Conservation (phyloP, 768 basidiomycete genomes). For the Termitomyces eurrhizus region DNA sequence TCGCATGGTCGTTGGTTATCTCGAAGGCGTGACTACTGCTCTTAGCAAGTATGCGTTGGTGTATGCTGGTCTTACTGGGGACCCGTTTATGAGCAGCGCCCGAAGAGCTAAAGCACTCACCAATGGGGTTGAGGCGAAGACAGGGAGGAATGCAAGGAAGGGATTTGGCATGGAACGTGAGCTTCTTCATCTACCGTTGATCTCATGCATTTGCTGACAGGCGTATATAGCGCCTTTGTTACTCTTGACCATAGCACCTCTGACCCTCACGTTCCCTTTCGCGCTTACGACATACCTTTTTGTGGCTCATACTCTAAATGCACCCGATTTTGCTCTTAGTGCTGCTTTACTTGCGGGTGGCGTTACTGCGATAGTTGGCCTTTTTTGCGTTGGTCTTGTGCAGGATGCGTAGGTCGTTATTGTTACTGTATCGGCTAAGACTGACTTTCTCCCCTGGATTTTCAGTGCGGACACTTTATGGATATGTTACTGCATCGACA, state of each 20-base stretch:
- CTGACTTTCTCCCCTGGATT: not conserved
- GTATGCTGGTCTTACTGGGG: constrained; percentile 75
- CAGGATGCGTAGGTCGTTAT: constrained; percentile 50
- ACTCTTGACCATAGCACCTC: constrained; percentile 70
- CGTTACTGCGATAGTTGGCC: constrained; percentile 75
- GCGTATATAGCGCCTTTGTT: constrained; percentile 51
- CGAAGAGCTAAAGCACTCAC: constrained; percentile 46
- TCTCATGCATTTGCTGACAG: constrained; percentile 1
- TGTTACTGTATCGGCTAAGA: not conserved
- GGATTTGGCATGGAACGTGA: constrained; percentile 58
- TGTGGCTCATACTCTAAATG: constrained; percentile 74
- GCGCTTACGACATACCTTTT: constrained; percentile 83
- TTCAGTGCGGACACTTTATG: constrained; percentile 42
- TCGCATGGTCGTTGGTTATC: constrained; percentile 51
- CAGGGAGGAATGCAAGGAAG: constrained; percentile 35
- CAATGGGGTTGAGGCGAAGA: constrained; percentile 25
- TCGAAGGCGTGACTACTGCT: constrained; percentile 48
- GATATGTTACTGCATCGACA: constrained; percentile 48
- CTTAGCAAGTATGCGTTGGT: constrained; percentile 61
- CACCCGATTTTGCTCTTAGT: constrained; percentile 69
- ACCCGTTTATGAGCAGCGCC: constrained; percentile 58
- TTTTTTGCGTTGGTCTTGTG: constrained; percentile 81
- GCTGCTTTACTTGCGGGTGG: constrained; percentile 75
- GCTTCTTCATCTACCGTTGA: constrained; percentile 18
- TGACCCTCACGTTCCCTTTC: constrained; percentile 79